A percentile compares a stretch with the other conserved stretches of the same genome.
phyloP scores from a whole-genome alignment of 441 rosid species.

The Populus hybrid region DNA sequence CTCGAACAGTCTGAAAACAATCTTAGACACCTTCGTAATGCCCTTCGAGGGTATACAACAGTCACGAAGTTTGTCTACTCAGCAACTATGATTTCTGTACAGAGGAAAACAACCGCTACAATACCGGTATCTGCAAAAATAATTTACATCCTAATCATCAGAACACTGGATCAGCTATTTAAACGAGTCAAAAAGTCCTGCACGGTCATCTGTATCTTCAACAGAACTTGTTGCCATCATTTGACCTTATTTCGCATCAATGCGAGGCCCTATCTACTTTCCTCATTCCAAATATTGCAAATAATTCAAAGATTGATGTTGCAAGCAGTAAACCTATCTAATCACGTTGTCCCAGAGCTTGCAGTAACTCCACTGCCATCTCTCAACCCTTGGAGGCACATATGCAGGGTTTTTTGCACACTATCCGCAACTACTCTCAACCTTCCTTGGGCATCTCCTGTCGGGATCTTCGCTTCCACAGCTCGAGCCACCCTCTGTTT shows the following conservation, averaged over 20 bases:
- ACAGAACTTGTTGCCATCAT: background rate
- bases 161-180: slow-evolving; percentile 22
- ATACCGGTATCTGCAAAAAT: slow-evolving; percentile 16
- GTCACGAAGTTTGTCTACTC: slow-evolving; percentile 7
- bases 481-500: slow-evolving; percentile 74
- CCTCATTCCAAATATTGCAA: background rate
- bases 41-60: background rate
- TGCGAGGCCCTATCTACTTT: background rate
- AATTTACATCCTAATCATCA: slow-evolving; percentile 22
- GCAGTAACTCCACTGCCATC: slow-evolving; percentile 43
- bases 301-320: background rate
- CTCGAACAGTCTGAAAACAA: background rate
- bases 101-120: slow-evolving; percentile 15
- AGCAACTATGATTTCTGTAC: slow-evolving; percentile 25
- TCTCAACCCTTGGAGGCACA: slow-evolving; percentile 74
- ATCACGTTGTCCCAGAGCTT: slow-evolving; percentile 36
- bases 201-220: background rate
- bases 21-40: background rate
- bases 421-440: slow-evolving; percentile 80
- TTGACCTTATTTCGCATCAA: background rate
- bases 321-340: background rate
- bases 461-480: slow-evolving; percentile 51
- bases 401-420: slow-evolving; percentile 67
- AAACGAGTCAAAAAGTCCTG: background rate
- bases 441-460: slow-evolving; percentile 76